Base-by-base conservation (phyloP, 2,329 filamentous ascomycete species). In the Bipolaris gigantea region DNA sequence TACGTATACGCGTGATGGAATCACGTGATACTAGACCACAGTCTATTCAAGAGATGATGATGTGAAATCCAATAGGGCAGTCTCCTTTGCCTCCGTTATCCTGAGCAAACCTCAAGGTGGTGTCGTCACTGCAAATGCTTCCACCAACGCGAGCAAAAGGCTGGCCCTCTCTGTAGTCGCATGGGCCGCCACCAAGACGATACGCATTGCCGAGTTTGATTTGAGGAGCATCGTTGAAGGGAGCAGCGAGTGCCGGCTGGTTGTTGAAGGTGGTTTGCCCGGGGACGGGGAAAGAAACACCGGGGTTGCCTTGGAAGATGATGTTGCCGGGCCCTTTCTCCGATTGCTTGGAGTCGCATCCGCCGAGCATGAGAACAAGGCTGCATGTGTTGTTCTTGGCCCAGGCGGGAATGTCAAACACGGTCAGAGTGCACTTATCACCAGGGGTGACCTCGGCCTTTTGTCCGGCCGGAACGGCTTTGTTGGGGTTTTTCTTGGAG, bases 361-460 rank as follows among this genome's bases (percentile, higher is more conserved):
- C 50, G 21, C 59, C 59, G 32, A 62, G 59, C 43, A 52, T 51
- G 33, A 62, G 59, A 5, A 36, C 25, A 2, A 62, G 52, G 36
- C 51, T 57, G 52, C 59, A 62, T 5, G 59, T 62, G 27, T 62
- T 62, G 57, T 57, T 56, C 33, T 56, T 41, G 16, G 56, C 57
- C 10, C 46, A 57, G 10, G 57, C 59, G 25, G 59, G 59, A 23
- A 62, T 62, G 47, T 62, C 57, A 50, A 62, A 60, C 3, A 30
- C 27, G 15, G 59, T 62, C n/a, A 62, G 54, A 2, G 59, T 62
- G 59, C 59, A 62, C 34, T 56, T 56, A 52, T 62, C 54, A 16
- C 54, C 16, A 16, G 59, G 59, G 7, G 59, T 60, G 27, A 62
- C 57, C 8, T 56, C 51, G 2, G 48, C 59, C 25, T 42, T 42